These are phyloP conservation scores for Talaromyces verruculosus DNA, from an alignment of 2,329 filamentous ascomycete species.

Conservation along the genomic window DNA sequence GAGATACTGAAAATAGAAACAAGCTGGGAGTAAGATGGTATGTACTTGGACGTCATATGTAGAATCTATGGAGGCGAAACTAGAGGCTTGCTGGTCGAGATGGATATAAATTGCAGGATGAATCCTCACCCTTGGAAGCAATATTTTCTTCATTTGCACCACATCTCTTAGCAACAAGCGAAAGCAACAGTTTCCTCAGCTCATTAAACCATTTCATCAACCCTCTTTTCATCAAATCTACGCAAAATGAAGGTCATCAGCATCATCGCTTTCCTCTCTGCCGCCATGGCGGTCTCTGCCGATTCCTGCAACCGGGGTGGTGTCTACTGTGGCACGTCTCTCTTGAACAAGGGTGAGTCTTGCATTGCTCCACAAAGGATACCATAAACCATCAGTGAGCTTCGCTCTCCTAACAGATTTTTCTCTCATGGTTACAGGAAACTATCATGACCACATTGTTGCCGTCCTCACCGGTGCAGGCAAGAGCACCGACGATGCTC, in stretches of 20 bases:
- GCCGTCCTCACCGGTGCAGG: not conserved
- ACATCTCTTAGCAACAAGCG: not conserved
- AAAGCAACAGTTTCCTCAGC: not conserved
- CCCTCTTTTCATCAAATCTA: not conserved
- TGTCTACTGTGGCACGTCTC: not conserved
- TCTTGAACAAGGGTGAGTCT: conserved; percentile 5
- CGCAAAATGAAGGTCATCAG: not conserved
- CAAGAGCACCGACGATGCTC: not conserved
- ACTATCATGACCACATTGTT: not conserved
- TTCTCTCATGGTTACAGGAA: not conserved
- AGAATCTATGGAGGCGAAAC: not conserved
- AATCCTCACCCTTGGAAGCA: not conserved
- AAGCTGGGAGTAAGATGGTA: not conserved
- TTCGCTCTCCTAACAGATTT: not conserved
- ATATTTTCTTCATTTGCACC: not conserved
- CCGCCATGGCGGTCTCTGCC: not conserved
- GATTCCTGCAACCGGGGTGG: not conserved
- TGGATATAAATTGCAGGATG: not conserved
- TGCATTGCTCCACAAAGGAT: not conserved
- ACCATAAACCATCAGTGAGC: not conserved
- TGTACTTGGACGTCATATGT: not conserved
- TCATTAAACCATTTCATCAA: not conserved
- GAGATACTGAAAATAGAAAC: not conserved
- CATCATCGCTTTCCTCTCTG: not conserved
- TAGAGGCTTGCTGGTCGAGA: not conserved